Percentiles rank a stretch among this genome's conserved stretches.
Conservation (phyloP, 495 filamentous ascomycete species). For the Thozetella sp. region DNA sequence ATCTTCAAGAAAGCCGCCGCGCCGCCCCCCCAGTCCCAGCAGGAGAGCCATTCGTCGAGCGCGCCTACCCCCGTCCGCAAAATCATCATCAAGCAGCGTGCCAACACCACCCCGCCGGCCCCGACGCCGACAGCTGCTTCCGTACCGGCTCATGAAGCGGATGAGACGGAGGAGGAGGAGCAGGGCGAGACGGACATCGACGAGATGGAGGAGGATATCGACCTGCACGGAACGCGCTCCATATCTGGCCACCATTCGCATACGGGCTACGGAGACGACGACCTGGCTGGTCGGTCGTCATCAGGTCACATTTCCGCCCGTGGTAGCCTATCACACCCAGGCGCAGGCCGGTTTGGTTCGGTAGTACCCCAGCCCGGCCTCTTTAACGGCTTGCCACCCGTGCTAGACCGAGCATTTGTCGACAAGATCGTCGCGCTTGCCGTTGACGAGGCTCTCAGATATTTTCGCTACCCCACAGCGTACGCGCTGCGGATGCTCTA, state of each 20-base stretch:
- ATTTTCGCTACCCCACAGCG: conserved; percentile 53
- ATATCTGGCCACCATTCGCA: not conserved
- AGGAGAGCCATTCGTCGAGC: conserved; percentile 7
- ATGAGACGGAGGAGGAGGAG: conserved; percentile 31
- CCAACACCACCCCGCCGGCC: conserved; percentile 11
- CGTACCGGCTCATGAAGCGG: conserved; percentile 19
- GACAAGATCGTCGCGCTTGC: conserved; percentile 33
- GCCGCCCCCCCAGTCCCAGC: conserved; percentile 15
- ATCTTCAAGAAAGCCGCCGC: conserved; percentile 37
- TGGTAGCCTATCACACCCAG: not conserved
- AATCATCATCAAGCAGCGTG: conserved; percentile 41
- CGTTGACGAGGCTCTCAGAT: conserved; percentile 48
- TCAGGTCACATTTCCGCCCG: not conserved
- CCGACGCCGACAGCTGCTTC: conserved; percentile 6
- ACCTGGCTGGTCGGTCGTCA: not conserved
- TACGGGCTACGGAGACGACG: conserved; percentile 1
- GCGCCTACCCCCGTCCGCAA: conserved; percentile 25
- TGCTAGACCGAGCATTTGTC: conserved; percentile 16
- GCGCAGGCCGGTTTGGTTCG: not conserved
- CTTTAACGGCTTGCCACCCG: not conserved
- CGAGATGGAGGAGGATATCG: conserved; percentile 22
- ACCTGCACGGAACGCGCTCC: not conserved
- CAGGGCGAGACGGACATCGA: conserved; percentile 13
- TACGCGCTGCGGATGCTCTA: conserved; percentile 56
- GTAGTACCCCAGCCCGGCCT: not conserved